These are phyloP conservation scores for Wickerhamiella alocasiicola DNA, from an alignment of 805 yeast species.

Conservation along the genomic window DNA sequence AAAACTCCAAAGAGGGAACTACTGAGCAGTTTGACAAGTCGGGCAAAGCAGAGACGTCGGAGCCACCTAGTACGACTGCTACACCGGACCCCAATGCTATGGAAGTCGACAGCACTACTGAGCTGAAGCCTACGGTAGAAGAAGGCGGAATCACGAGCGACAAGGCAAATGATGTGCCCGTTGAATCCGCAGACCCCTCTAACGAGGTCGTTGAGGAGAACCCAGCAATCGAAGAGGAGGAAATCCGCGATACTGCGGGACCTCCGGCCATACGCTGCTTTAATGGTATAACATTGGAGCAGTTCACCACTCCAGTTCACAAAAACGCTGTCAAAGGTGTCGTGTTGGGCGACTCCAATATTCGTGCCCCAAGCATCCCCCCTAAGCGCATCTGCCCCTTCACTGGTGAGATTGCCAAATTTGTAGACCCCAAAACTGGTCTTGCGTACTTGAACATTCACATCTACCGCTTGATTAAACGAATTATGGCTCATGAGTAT, in stretches of 20 bases:
- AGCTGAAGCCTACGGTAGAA: background rate
- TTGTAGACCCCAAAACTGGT: slow-evolving; percentile 79
- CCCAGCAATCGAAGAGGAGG: slow-evolving; percentile 18
- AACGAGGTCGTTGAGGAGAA: background rate
- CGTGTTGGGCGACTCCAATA: slow-evolving; percentile 41
- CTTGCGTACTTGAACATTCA: slow-evolving; percentile 77
- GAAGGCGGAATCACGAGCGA: too few relatives aligned
- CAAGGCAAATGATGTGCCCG: too few relatives aligned
- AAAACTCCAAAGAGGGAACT: too few relatives aligned
- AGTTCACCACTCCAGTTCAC: slow-evolving; percentile 29
- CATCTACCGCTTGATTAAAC: slow-evolving; percentile 53
- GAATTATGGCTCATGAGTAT: slow-evolving; percentile 36
- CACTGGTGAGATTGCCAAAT: slow-evolving; percentile 66
- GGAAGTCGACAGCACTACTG: background rate
- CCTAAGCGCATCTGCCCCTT: slow-evolving; percentile 53
- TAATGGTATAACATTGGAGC: slow-evolving; percentile 42
- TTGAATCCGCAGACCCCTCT: too few relatives aligned
- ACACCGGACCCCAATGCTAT: background rate
- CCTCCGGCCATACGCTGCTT: slow-evolving; percentile 43
- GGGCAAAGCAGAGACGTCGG: too few relatives aligned
- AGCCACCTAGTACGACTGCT: too few relatives aligned
- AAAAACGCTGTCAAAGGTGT: slow-evolving; percentile 23
- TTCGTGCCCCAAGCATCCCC: slow-evolving; percentile 24
- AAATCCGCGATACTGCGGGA: slow-evolving; percentile 32
- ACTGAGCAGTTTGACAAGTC: too few relatives aligned